These are phyloP conservation scores for Hypholoma sublateritium DNA, from an alignment of 768 basidiomycete genomes.

Conservation along the genomic window DNA sequence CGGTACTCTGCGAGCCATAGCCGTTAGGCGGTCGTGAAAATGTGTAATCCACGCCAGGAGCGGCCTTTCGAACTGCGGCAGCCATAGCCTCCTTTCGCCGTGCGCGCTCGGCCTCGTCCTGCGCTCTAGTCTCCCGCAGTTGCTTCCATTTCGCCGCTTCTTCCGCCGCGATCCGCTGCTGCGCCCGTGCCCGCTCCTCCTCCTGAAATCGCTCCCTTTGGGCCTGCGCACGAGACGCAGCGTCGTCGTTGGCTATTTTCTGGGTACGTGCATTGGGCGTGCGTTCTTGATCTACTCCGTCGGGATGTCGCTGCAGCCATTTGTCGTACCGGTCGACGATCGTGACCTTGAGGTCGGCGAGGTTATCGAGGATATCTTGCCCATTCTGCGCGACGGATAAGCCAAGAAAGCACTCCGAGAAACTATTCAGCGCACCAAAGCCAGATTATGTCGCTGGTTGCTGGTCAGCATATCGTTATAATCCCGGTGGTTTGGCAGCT, in stretches of 20 bases:
- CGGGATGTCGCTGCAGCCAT: constrained; percentile 50
- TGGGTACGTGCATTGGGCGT: constrained; percentile 26
- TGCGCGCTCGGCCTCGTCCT: constrained; percentile 34
- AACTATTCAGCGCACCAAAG: constrained; percentile 51
- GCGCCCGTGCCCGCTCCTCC: constrained; percentile 24
- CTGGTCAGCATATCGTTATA: constrained; percentile 54
- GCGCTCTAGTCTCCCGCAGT: constrained; percentile 29
- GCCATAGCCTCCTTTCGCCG: constrained; percentile 24
- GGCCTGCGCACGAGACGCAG: constrained; percentile 12
- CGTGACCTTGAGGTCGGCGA: constrained; percentile 62
- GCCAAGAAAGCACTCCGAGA: neutral
- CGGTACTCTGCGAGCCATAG: constrained; percentile 28
- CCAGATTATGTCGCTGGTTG: constrained; percentile 66
- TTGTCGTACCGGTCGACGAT: constrained; percentile 65
- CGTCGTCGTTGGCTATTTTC: constrained; percentile 21
- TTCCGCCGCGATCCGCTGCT: constrained; percentile 29
- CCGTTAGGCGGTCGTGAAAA: constrained; percentile 28
- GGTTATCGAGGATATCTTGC: constrained; percentile 67
- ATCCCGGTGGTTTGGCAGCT: constrained; percentile 70
- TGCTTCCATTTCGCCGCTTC: constrained; percentile 37
- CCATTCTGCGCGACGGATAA: constrained; percentile 52
- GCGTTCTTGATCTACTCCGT: constrained; percentile 27
- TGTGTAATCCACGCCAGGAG: constrained; percentile 22
- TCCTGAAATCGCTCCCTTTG: constrained; percentile 15
- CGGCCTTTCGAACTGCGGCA: constrained; percentile 19